A percentile compares a stretch with the other conserved stretches of the same genome.
phyloP scores from a whole-genome alignment of 2,329 filamentous ascomycete genomes.

The Teratosphaeria zuluensis region DNA sequence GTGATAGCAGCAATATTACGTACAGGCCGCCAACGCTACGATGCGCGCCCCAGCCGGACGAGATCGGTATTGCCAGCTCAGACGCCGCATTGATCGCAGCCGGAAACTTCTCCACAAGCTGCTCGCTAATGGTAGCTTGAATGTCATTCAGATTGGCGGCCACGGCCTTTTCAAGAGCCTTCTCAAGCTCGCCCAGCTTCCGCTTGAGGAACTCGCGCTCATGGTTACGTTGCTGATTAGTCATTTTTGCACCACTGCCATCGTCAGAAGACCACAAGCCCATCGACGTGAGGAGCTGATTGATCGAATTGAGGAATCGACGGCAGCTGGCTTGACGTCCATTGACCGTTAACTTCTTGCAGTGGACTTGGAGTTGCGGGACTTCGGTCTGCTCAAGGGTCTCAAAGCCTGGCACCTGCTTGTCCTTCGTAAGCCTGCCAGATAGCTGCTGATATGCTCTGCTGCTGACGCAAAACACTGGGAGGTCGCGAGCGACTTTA shows the following conservation, averaged over 20 bases:
- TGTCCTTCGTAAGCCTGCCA: conserved; percentile 45
- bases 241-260: conserved; percentile 32
- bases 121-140: conserved; percentile 31
- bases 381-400: conserved; percentile 47
- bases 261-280: conserved; percentile 41
- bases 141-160: conserved; percentile 30
- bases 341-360: conserved; percentile 46
- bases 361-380: conserved; percentile 49
- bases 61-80: conserved; percentile 25
- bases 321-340: conserved; percentile 37
- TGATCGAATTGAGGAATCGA: conserved; percentile 43
- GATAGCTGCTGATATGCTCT: conserved; percentile 54
- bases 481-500: conserved; percentile 44
- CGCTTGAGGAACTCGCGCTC: conserved; percentile 31
- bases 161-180: conserved; percentile 34
- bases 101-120: conserved; percentile 39
- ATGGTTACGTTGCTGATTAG: conserved; percentile 28
- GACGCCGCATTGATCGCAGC: conserved; percentile 32
- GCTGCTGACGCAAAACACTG: conserved; percentile 57
- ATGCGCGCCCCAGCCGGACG: conserved; percentile 29
- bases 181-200: conserved; percentile 32
- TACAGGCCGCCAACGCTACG: conserved; percentile 33
- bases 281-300: conserved; percentile 44
- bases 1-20: conserved; percentile 13
- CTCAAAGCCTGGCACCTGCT: conserved; percentile 43